Base-by-base conservation (phyloP, 139 green algal genomes). In the Chlamydomonas schloesseri region DNA sequence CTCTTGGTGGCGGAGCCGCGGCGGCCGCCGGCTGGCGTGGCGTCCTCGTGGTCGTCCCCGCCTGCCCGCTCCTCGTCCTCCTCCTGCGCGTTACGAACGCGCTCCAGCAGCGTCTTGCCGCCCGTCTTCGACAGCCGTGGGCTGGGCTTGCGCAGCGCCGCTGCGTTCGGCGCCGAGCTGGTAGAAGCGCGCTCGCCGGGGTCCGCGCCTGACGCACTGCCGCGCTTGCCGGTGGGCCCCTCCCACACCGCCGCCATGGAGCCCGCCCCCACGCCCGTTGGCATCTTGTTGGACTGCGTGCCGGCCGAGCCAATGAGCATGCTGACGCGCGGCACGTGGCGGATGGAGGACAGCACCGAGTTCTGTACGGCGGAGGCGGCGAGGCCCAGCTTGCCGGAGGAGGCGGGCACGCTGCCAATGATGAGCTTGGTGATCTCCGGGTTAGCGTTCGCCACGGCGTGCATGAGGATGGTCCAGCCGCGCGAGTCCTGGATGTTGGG, bases 391-490 rank as follows among this genome's bases (percentile, higher is more conserved):
- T 73, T 82, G 53, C 46, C 88, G 1, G 72, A 69, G 57, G 26
- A 18, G 42, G 10, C 15, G 11, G 36, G 37, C 28, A 91, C 74
- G 77, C 57, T 84, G 23, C 65, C 60, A 34, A 89, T 70, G 79
- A 91, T 91, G 79, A 91, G 83, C 68, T 89, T 91, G 37, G 84
- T 89, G 79, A 91, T 88, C 67, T 91, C 88, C 15, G 88, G 73
- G 83, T 91, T 91, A 28, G 46, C 65, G 72, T 89, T 84, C 65
- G 84, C 50, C 20, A 81, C 87, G 26, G 87, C 87, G 47, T 90
- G 89, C 89, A 92, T 92, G 47, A 92, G 81, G 53, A 92, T 83
- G 24, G 89, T 92, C 84, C 84, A 92, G 6, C 89, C 89, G 24
- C 81, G 84, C 14, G 78, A 87, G 81, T 90, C 80, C 72, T 90